Base-by-base conservation (phyloP, 164 flowering plant species). In the Magnolia kwangsiensis region DNA sequence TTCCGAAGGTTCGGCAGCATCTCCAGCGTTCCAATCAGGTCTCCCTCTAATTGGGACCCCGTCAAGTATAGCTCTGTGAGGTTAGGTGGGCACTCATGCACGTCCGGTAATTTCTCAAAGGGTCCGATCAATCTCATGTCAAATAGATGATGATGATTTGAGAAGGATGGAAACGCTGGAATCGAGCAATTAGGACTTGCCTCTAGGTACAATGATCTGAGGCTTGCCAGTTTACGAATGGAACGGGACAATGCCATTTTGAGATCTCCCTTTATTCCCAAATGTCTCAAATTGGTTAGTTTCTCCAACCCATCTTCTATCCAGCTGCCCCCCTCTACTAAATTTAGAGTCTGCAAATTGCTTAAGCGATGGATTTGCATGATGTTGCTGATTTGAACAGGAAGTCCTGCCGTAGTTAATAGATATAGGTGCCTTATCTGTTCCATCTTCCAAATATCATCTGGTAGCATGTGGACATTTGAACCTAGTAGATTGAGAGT, bases 121-220 rank as follows among this genome's bases (percentile, higher is more conserved):
- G 23, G 24, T 23, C 68, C 68, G 0, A 0, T 1, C 37, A 24
- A 65, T 11, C 0, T 0, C 19, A 24, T 65, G 23, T 1, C 0
- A 10, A 19, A 21, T 4, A 65, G 68, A 23, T 8, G 20, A 1
- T 10, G 4, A 65, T 65, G 68, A 23, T 65, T 10, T 1, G 68
- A 8, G 27, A 65, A 65, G 11, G 29, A 27, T 14, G 6, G 19
- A 31, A 31, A 31, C 3, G 50, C 31, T 37, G 50, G 49, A 18
- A 29, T 68, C 13, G 19, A 1, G 20, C 3, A 1, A 0, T 1
- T 1, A 3, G 0, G n/a, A 67, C 14, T 23, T 67, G 49, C 19
- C 14, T 6, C 27, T 37, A 65, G 24, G 0, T 0, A 0, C 24
- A 65, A 8, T 21, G 14, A 0, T 65, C 68, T 20, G 1, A 65